Conservation (phyloP, 2,329 filamentous ascomycete species). For the Fusarium musae region DNA sequence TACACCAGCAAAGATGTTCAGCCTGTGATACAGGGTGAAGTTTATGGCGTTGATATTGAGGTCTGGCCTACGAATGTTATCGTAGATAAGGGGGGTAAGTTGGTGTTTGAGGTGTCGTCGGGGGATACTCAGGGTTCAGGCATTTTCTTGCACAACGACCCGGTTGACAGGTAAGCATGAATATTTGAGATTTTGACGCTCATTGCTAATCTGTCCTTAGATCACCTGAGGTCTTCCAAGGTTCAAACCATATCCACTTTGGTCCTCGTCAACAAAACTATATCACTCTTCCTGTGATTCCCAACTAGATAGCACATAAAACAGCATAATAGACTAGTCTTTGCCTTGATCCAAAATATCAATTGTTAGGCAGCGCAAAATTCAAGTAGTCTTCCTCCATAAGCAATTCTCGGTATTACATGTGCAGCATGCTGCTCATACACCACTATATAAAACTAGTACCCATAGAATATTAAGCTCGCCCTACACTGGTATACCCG, state of each 20-base stretch:
- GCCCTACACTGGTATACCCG: background rate
- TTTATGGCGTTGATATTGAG: slow-evolving; percentile 71
- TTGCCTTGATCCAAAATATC: rapidly evolving
- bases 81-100: slow-evolving; percentile 56
- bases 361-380: background rate
- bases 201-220: slow-evolving; percentile 1
- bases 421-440: background rate
- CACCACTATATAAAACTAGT: background rate
- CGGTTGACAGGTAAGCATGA: slow-evolving; percentile 56
- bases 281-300: slow-evolving; percentile 64
- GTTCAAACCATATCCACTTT: slow-evolving; percentile 65
- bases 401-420: background rate
- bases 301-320: slow-evolving; percentile 35
- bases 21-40: slow-evolving; percentile 63
- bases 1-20: slow-evolving; percentile 67
- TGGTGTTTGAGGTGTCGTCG: slow-evolving; percentile 66
- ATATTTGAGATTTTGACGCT: rapidly evolving
- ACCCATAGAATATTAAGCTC: slow-evolving; percentile 3
- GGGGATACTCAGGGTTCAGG: slow-evolving; percentile 70
- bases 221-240: slow-evolving; percentile 48
- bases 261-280: slow-evolving; percentile 61
- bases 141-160: slow-evolving; percentile 64
- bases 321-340: background rate
- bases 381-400: background rate
- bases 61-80: slow-evolving; percentile 73